Percentiles rank a stretch among this genome's conserved stretches.
Conservation (phyloP, 2,329 filamentous ascomycete species). For the Arthrocladium fulminans region DNA sequence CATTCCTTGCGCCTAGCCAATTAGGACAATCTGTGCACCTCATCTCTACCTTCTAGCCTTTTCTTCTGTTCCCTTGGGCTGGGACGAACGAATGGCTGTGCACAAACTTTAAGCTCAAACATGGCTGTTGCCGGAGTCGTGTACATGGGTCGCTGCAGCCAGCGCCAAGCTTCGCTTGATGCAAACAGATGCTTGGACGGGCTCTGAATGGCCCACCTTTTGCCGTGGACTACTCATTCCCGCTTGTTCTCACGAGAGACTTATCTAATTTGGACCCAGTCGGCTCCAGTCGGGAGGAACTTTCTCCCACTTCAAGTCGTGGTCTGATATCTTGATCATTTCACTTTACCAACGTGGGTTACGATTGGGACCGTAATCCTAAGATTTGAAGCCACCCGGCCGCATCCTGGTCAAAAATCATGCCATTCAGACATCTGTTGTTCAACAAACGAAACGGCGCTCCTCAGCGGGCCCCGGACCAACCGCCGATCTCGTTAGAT, state of each 20-base stretch:
- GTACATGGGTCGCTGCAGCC: background rate
- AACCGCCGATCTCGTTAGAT: background rate
- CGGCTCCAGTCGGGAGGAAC: background rate
- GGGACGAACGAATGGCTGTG: background rate
- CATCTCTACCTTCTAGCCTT: background rate
- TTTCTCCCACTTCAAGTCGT: background rate
- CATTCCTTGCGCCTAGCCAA: background rate
- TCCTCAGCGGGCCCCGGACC: slow-evolving; percentile 6
- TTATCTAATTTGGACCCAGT: background rate
- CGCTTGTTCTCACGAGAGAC: background rate
- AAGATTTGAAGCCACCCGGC: too few relatives aligned
- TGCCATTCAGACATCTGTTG: slow-evolving; percentile 1
- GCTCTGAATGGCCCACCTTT: background rate
- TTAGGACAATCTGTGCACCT: background rate
- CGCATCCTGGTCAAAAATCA: background rate
- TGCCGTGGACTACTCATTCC: background rate
- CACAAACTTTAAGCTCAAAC: background rate
- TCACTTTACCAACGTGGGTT: too few relatives aligned
- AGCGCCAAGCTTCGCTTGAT: background rate
- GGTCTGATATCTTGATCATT: background rate
- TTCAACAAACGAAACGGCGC: slow-evolving; percentile 7
- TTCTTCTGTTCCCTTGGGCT: background rate
- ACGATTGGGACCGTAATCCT: too few relatives aligned
- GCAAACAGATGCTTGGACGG: too few relatives aligned
- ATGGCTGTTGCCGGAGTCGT: background rate